A percentile compares a stretch with the other conserved stretches of the same genome.
phyloP scores from a whole-genome alignment of 495 filamentous ascomycete species.

The Sporormia fimetaria region DNA sequence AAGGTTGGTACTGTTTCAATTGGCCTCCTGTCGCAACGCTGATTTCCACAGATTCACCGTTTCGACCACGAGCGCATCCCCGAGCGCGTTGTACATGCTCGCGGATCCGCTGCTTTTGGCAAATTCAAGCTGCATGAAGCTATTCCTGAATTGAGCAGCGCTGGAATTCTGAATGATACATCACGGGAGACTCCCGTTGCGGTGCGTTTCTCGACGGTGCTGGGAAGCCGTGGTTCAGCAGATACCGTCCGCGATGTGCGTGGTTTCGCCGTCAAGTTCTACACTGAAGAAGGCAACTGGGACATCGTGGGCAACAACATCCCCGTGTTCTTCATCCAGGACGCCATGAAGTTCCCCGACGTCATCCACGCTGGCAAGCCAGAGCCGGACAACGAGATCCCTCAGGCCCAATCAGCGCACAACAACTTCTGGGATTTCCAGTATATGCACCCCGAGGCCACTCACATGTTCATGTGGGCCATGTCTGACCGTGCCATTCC shows the following conservation, averaged over 20 bases:
- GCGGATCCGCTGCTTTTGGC: conserved; percentile 73
- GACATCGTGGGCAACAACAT: conserved; percentile 61
- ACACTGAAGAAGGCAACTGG: conserved; percentile 71
- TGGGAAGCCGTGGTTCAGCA: conserved; percentile 63
- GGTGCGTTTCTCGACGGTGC: conserved; percentile 72
- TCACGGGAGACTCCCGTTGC: conserved; percentile 69
- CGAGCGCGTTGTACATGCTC: conserved; percentile 81
- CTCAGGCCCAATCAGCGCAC: conserved; percentile 50
- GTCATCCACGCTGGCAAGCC: conserved; percentile 69
- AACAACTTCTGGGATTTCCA: conserved; percentile 54
- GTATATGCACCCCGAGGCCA: conserved; percentile 55
- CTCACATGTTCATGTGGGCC: conserved; percentile 77
- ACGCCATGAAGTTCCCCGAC: conserved; percentile 61
- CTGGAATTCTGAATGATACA: conserved; percentile 69
- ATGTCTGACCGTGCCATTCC: conserved; percentile 74
- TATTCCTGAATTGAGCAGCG: conserved; percentile 55
- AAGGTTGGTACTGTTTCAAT: conserved; percentile 41
- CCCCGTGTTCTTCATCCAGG: conserved; percentile 62
- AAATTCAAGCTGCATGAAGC: conserved; percentile 66
- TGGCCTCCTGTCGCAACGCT: not conserved
- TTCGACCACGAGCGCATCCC: conserved; percentile 87
- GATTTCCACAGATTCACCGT: conserved; percentile 50
- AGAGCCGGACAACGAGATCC: conserved; percentile 66
- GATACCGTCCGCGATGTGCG: conserved; percentile 76
- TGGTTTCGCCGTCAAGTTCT: conserved; percentile 76